Evolutionary conservation across 148 eudicot genomes (phyloP).

Genomic region (Dianthus caryophyllus): DNA sequence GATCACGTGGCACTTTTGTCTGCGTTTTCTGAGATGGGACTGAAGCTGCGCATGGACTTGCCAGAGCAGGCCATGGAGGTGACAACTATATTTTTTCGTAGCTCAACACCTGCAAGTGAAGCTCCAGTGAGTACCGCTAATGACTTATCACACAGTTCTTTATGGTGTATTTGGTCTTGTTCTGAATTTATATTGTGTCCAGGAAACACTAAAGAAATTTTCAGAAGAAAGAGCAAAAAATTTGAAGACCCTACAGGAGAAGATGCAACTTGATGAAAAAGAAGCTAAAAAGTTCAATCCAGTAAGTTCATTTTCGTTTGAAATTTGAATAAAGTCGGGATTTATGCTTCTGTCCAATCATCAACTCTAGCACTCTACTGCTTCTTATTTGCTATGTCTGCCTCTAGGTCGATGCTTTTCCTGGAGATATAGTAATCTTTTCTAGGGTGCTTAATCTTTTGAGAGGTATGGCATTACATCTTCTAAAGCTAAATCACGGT

Average conservation of each 20-base stretch:
- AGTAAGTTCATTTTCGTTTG: constrained; percentile 40
- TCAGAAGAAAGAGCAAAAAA: constrained; percentile 66
- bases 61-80: constrained; percentile 99
- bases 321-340: not conserved
- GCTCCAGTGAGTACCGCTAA: constrained; percentile 57
- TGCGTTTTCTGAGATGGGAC: constrained; percentile 95
- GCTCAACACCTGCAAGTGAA: constrained; percentile 74
- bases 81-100: constrained; percentile 76
- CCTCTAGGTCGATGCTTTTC: constrained; percentile 94
- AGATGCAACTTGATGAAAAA: constrained; percentile 71
- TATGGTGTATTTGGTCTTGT: constrained; percentile 9
- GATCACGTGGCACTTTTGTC: constrained; percentile 97
- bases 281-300: constrained; percentile 91
- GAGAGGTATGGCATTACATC: constrained; percentile 55
- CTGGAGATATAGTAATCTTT: constrained; percentile 95
- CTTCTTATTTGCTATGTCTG: constrained; percentile 12
- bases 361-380: not conserved
- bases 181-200: constrained; percentile 17
- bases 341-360: not conserved
- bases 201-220: constrained; percentile 70
- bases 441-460: constrained; percentile 89
- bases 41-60: constrained; percentile 82
- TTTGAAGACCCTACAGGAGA: constrained; percentile 67
- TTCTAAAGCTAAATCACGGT: constrained; percentile 1
- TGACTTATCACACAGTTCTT: constrained; percentile 5